Conservation (phyloP, 495 filamentous ascomycete genomes). For the Neurospora sp. region DNA sequence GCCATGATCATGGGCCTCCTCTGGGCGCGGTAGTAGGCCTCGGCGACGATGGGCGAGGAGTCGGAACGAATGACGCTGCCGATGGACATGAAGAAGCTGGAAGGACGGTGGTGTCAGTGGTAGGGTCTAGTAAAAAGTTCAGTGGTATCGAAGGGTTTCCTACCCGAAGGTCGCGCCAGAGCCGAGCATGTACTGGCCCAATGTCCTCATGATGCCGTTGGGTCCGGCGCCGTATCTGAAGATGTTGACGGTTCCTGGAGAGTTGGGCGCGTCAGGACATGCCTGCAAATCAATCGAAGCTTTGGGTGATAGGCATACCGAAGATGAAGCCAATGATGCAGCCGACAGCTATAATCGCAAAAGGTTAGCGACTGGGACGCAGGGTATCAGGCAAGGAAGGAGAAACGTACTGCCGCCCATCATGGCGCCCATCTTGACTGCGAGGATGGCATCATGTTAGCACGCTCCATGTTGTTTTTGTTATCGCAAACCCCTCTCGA, state of each 20-base stretch:
- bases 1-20: conserved; percentile 55
- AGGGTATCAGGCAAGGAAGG: not conserved
- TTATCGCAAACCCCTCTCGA: not conserved
- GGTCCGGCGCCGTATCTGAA: conserved; percentile 87
- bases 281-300: not conserved
- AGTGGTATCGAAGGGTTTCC: conserved; percentile 13
- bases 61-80: conserved; percentile 92
- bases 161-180: conserved; percentile 96
- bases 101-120: not conserved
- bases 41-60: conserved; percentile 47
- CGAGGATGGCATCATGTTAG: conserved; percentile 15
- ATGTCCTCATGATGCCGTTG: conserved; percentile 83
- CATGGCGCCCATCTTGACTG: conserved; percentile 96
- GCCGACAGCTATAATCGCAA: conserved; percentile 62
- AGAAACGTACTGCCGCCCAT: conserved; percentile 83
- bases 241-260: conserved; percentile 77
- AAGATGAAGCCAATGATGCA: conserved; percentile 96
- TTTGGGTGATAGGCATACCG: conserved; percentile 41
- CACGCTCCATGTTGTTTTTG: conserved; percentile 17
- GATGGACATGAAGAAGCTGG: conserved; percentile 97
- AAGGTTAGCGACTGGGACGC: conserved; percentile 3
- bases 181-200: conserved; percentile 96
- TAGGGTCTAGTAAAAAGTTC: not conserved
- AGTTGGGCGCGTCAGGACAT: conserved; percentile 13
- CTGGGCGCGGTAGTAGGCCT: conserved; percentile 51